These are phyloP conservation scores for Hyphopichia burtonii DNA, from an alignment of 1,139 yeast species.

Conservation along the genomic window DNA sequence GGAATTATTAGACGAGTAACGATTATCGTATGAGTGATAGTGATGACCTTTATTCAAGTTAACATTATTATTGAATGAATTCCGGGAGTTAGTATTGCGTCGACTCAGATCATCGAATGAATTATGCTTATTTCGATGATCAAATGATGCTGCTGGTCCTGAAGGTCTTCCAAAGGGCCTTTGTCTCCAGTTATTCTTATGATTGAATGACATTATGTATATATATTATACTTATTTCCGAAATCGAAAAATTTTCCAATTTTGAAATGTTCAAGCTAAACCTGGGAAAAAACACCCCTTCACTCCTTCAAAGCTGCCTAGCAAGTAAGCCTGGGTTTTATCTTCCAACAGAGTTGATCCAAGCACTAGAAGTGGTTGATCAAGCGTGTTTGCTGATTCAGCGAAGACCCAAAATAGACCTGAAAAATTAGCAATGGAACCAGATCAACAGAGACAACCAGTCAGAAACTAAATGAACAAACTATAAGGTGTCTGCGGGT, in stretches of 20 bases:
- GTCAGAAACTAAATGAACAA: not conserved
- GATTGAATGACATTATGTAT: constrained; percentile 13
- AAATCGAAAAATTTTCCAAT: not conserved
- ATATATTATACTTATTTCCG: not conserved
- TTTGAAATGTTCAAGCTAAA: too few species aligned
- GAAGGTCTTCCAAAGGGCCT: constrained; percentile 4
- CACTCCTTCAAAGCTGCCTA: too few species aligned
- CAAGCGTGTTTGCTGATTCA: not conserved
- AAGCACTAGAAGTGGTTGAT: not conserved
- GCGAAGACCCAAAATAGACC: not conserved
- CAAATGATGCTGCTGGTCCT: not conserved
- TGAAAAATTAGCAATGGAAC: not conserved
- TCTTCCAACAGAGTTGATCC: not conserved
- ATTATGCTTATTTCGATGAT: not conserved
- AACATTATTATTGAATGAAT: not conserved
- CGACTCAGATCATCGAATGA: not conserved
- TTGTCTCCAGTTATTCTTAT: constrained; percentile 7
- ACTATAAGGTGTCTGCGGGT: too few species aligned
- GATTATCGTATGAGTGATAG: constrained; percentile 9
- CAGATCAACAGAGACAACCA: not conserved
- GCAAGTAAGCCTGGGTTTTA: not conserved
- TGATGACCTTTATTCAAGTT: constrained; percentile 7
- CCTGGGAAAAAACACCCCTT: too few species aligned
- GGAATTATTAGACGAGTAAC: constrained; percentile 5
- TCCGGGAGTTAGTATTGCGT: not conserved